These are phyloP conservation scores for Penicillium canescens DNA, from an alignment of 495 filamentous ascomycete genomes.

Conservation along the genomic window DNA sequence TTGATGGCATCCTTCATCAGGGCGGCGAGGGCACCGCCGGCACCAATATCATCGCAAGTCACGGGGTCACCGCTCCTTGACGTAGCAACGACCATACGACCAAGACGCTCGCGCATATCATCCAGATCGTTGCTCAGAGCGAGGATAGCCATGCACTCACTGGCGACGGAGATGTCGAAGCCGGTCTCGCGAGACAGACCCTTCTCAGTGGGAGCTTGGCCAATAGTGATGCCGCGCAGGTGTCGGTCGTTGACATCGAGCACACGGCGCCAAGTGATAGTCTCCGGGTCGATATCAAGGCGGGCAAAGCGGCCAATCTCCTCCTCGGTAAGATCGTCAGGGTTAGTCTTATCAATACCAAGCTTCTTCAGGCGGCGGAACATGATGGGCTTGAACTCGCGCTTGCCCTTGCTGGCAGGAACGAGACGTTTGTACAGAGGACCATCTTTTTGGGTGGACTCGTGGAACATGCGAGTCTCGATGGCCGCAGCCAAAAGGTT, in stretches of 20 bases:
- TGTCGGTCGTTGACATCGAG: conserved; percentile 97
- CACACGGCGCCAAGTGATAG: conserved; percentile 95
- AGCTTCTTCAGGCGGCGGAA: conserved; percentile 90
- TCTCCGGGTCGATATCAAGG: conserved; percentile 92
- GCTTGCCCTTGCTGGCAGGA: conserved; percentile 84
- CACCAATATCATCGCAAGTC: conserved; percentile 93
- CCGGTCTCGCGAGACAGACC: conserved; percentile 80
- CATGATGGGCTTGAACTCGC: conserved; percentile 85
- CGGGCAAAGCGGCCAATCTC: conserved; percentile 86
- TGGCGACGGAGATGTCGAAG: conserved; percentile 97
- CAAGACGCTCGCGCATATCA: conserved; percentile 92
- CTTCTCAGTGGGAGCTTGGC: conserved; percentile 86
- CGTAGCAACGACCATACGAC: conserved; percentile 94
- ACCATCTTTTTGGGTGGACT: conserved; percentile 88
- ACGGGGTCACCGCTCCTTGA: conserved; percentile 84
- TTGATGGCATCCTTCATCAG: conserved; percentile 98
- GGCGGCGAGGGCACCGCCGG: conserved; percentile 87
- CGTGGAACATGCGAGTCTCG: conserved; percentile 98
- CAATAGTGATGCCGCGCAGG: conserved; percentile 82
- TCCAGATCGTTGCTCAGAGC: conserved; percentile 83
- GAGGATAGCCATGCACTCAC: conserved; percentile 97
- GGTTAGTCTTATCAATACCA: conserved; percentile 92
- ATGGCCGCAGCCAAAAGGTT: conserved; percentile 98
- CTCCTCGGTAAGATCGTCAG: conserved; percentile 83
- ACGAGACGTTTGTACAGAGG: conserved; percentile 87